Conservation (phyloP, 352 stramenopile species). For the Pythium pyrilobum region DNA sequence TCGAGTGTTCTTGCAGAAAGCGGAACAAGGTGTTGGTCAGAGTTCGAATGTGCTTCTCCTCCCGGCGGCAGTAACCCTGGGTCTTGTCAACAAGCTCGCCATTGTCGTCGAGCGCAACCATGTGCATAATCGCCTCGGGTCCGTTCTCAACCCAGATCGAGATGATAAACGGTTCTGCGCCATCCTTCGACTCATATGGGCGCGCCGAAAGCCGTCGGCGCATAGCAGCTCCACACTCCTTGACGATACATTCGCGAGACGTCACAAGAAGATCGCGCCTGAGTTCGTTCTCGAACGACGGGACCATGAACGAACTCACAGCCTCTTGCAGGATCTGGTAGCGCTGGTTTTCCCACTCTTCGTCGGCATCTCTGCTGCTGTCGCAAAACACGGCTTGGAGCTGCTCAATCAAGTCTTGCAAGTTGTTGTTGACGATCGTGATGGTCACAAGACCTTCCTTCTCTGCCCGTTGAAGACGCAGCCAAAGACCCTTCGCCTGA, state of each 20-base stretch:
- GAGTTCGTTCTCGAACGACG: conserved; percentile 83
- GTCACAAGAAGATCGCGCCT: conserved; percentile 69
- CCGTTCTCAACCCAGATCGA: conserved; percentile 84
- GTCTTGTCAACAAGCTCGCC: conserved; percentile 85
- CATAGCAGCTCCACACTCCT: conserved; percentile 65
- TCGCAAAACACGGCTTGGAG: conserved; percentile 69
- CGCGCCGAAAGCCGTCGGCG: conserved; percentile 66
- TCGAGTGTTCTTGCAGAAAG: conserved; percentile 77
- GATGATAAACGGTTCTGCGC: conserved; percentile 74
- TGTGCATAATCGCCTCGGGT: conserved; percentile 75
- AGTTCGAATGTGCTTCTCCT: conserved; percentile 67
- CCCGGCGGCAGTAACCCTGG: conserved; percentile 74
- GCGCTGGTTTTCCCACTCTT: conserved; percentile 84
- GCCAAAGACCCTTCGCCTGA: conserved; percentile 66
- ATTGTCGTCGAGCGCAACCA: conserved; percentile 83
- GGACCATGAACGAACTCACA: conserved; percentile 77
- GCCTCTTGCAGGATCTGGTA: conserved; percentile 82
- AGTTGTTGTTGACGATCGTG: conserved; percentile 75
- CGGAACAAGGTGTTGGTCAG: conserved; percentile 74
- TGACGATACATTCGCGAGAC: conserved; percentile 68
- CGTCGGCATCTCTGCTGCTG: conserved; percentile 43
- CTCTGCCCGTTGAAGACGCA: conserved; percentile 71
- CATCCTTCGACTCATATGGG: conserved; percentile 75
- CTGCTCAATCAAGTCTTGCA: conserved; percentile 79
- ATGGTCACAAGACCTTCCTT: conserved; percentile 82